Evolutionary conservation across 768 basidiomycete species (phyloP), one percentile per base, ranked within the genome.

Genomic region (Tubosaeta sp.): DNA sequence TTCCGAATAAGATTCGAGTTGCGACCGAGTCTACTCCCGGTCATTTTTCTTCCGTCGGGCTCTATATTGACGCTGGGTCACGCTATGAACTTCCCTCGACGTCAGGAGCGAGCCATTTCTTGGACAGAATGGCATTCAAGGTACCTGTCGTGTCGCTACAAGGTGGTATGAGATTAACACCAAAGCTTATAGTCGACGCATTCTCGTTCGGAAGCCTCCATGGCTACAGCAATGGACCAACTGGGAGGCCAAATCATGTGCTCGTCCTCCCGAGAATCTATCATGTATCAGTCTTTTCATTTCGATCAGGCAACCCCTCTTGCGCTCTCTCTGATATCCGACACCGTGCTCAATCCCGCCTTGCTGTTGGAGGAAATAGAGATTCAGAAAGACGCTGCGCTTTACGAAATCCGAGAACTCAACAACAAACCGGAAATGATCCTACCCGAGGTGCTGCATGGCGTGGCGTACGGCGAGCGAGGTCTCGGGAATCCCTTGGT

Each of bases 271-370:
- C 79, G 97, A 43, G 97, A 99, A 68, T 82, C 91, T 19, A 93
- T 97, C 65, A 91, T 97, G 88, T 99, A 98, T 67, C 97, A 98
- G 71, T 95, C 95, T 11, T 91, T 93, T 35, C 88, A 95, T 67
- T 95, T 94, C 64, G 84, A 92, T 59, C 75, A 83, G 55, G 84
- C 83, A 37, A 91, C 94, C 2, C 83, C 89, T 1, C 76, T 84
- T 7, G 92, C 93, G 11, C 67, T 99, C 46, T 86, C 88, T 26
- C 81, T 98, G 56, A 91, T 99, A 54, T 82, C 95, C 32, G 95
- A 97, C 69, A 95, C 95, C 14, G 85, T 91, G 45, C 76, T 87
- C 50, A 83, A 91, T 63, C 83, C 97, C 10, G 72, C 83, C 1
- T 84, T 97, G 67, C 68, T 80, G 17, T 71, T 74, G 0, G 88